Evolutionary conservation across 441 rosid species (phyloP).

Genomic region (Pelargonium myrrhifolium): DNA sequence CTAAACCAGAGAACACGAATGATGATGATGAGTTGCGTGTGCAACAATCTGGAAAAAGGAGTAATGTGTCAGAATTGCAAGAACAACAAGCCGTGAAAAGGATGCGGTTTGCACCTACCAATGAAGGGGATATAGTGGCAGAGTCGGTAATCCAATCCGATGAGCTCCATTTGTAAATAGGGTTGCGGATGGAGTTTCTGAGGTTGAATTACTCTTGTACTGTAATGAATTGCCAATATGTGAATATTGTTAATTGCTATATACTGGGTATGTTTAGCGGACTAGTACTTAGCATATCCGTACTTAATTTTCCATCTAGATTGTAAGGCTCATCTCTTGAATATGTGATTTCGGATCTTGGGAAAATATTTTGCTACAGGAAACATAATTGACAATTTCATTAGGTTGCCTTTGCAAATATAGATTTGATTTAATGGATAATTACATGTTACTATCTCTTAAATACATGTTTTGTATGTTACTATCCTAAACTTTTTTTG

Average conservation of each 20-base stretch:
- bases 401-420: too few species aligned
- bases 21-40: neutral
- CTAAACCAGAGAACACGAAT: constrained; percentile 14
- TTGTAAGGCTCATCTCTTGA: too few species aligned
- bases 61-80: constrained; percentile 21
- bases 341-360: too few species aligned
- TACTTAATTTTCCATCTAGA: too few species aligned
- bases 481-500: too few species aligned
- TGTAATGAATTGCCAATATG: constrained; percentile 21
- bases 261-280: neutral
- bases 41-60: constrained; percentile 7
- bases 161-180: constrained; percentile 33
- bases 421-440: too few species aligned
- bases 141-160: constrained; percentile 15
- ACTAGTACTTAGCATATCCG: too few species aligned
- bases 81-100: constrained; percentile 57
- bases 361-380: too few species aligned
- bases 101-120: constrained; percentile 30
- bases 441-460: too few species aligned
- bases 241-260: constrained; percentile 27
- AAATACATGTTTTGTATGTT: too few species aligned
- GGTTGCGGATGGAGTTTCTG: constrained; percentile 12
- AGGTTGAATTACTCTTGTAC: neutral
- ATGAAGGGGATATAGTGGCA: constrained; percentile 26
- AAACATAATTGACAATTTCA: too few species aligned